Conservation (phyloP, 2,329 filamentous ascomycete species). For the Dactylellina parvicollis region DNA sequence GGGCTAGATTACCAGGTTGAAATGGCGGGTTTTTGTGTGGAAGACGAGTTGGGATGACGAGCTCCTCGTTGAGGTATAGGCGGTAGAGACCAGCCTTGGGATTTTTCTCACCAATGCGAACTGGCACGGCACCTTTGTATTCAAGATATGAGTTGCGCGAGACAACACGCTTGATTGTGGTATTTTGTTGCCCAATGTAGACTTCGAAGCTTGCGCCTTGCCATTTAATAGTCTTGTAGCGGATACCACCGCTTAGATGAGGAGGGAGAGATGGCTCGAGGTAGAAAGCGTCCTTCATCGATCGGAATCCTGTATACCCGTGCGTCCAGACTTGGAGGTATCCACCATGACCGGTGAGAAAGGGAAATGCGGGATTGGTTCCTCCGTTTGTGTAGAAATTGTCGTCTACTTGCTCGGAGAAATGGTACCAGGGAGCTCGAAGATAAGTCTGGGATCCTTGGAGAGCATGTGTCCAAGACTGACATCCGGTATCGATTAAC, state of each 20-base stretch:
- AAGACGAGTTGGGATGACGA: constrained; percentile 70
- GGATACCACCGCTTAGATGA: constrained; percentile 65
- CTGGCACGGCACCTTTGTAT: constrained; percentile 60
- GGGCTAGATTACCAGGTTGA: constrained; percentile 70
- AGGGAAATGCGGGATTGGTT: constrained; percentile 75
- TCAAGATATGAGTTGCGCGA: constrained; percentile 37
- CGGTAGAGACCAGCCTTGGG: constrained; percentile 61
- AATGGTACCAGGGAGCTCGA: constrained; percentile 74
- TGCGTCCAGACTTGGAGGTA: constrained; percentile 74
- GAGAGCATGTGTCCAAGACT: constrained; percentile 74
- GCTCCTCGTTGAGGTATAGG: constrained; percentile 65
- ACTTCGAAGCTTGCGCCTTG: constrained; percentile 58
- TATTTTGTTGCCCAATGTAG: constrained; percentile 63
- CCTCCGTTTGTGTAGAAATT: constrained; percentile 71
- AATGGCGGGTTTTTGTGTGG: constrained; percentile 67
- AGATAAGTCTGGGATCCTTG: constrained; percentile 73
- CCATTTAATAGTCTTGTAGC: constrained; percentile 57
- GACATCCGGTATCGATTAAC: constrained; percentile 73
- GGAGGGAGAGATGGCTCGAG: constrained; percentile 73
- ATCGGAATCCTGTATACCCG: constrained; percentile 73
- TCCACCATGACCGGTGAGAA: constrained; percentile 76
- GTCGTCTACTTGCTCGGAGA: constrained; percentile 75
- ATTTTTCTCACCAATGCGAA: constrained; percentile 64
- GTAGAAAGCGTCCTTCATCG: constrained; percentile 70
- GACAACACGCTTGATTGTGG: constrained; percentile 67